These are phyloP conservation scores for Xylaria longipes DNA, from an alignment of 495 filamentous ascomycete genomes.

Conservation along the genomic window DNA sequence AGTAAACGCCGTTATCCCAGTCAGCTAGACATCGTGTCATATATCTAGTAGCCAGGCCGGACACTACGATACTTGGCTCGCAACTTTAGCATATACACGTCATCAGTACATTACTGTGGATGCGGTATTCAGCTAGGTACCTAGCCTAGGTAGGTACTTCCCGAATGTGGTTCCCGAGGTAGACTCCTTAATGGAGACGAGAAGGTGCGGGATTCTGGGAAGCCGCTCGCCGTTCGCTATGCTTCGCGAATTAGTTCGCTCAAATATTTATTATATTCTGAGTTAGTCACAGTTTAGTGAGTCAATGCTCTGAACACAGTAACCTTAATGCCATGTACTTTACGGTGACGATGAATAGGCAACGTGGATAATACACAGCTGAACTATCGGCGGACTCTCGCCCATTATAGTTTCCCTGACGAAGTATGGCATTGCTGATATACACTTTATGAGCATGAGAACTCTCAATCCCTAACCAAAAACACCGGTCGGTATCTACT, in stretches of 20 bases:
- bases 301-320: not conserved
- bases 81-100: not conserved
- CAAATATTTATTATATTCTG: too few relatives aligned
- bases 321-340: not conserved
- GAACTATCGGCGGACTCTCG: not conserved
- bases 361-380: not conserved
- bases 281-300: too few relatives aligned
- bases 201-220: too few relatives aligned
- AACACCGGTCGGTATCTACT: too few relatives aligned
- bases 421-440: not conserved
- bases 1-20: not conserved
- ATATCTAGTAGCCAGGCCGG: not conserved
- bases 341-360: not conserved
- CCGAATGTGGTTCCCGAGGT: too few relatives aligned
- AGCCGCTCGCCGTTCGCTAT: not conserved
- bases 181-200: too few relatives aligned
- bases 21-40: not conserved
- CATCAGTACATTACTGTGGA: not conserved
- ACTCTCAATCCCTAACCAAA: too few relatives aligned
- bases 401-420: not conserved
- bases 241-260: too few relatives aligned
- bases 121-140: too few relatives aligned
- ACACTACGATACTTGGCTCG: not conserved
- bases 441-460: not conserved
- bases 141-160: not conserved